A percentile compares a stretch with the other conserved stretches of the same genome.
Conservation (phyloP, 352 stramenopile species). For the Phytophthora pseudosyringae region DNA sequence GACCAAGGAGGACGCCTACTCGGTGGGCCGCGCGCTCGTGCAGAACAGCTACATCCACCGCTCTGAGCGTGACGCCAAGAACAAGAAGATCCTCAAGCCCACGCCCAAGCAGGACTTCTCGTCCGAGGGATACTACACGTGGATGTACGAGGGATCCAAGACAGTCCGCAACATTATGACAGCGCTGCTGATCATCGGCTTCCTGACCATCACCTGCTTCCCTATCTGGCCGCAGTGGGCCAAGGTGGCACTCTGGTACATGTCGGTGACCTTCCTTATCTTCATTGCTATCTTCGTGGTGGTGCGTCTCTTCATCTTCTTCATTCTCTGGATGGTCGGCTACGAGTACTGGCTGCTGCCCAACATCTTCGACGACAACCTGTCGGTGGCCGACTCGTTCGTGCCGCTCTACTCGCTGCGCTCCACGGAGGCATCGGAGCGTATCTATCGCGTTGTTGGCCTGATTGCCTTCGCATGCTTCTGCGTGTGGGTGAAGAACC, state of each 20-base stretch:
- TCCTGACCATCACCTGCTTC: constrained; percentile 98
- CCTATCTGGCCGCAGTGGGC: constrained; percentile 99
- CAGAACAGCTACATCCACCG: constrained; percentile 88
- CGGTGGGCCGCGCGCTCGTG: constrained; percentile 76
- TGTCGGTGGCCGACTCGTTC: constrained; percentile 98
- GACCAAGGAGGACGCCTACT: constrained; percentile 80
- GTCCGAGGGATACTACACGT: constrained; percentile 98
- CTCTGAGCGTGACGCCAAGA: constrained; percentile 86
- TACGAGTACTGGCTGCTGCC: constrained; percentile 99
- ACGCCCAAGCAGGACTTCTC: constrained; percentile 92
- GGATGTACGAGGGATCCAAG: constrained; percentile 99
- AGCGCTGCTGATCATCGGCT: constrained; percentile 96
- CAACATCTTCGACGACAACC: constrained; percentile 99
- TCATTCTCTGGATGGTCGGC: constrained; percentile 95
- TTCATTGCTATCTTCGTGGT: constrained; percentile 98
- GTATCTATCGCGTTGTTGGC: constrained; percentile 94
- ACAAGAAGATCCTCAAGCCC: constrained; percentile 88
- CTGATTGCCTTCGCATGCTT: constrained; percentile 95
- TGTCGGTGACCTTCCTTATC: constrained; percentile 98
- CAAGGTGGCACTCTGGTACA: constrained; percentile 98
- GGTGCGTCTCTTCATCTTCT: constrained; percentile 95
- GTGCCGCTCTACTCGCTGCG: constrained; percentile 93
- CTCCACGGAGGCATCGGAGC: constrained; percentile 89
- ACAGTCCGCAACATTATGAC: constrained; percentile 98
- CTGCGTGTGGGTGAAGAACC: constrained; percentile 98